Base-by-base conservation (phyloP, 495 filamentous ascomycete genomes). In the Tuber melanosporum region DNA sequence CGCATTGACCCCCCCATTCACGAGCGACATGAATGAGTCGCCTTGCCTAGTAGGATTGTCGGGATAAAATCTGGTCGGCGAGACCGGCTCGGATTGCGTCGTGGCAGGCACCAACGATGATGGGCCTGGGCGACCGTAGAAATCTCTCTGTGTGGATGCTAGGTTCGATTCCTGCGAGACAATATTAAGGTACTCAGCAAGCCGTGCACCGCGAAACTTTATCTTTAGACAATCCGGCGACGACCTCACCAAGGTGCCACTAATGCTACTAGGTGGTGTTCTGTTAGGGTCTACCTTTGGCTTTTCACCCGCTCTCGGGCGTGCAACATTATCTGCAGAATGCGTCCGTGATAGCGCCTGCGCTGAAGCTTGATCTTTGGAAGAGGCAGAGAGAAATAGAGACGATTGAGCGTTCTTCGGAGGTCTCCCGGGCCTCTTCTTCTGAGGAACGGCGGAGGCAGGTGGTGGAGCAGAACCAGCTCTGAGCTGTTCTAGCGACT, bases 11-110 rank as follows among this genome's bases (percentile, higher is more conserved):
- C 45, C 45, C 17, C 69, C 73, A 42, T 80, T 80, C 71, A 73
- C 71, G 62, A 80, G 45, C n/a, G 71, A n/a, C 41, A 76, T 66
- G 2, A 80, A 76, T 66, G 72, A 62, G 17, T 74, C 78, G 32
- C 74, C 76, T 74, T 80, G 78, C 8, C 77, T 71, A 19, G 78
- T 74, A 39, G 74, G 77, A 7, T 80, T 76, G 42, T 72, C 78
- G 49, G 42, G 77, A 46, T 80, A 80, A 76, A 80, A 80, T 42
- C 75, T 76, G 0, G 73, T 75, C 69, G 78, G 78, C n/a, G 78
- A 80, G 26, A 80, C 78, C 62, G 78, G 78, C 22, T 80, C 78
- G 12, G 78, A 80, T 72, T 80, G 78, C 79, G 78, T 80, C 32
- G 73, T 41, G 45, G 78, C 73, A 66, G 76, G 49, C 43, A 7